Evolutionary conservation across 2,329 filamentous ascomycete species (phyloP).

Genomic region (Cladophialophora immunda): DNA sequence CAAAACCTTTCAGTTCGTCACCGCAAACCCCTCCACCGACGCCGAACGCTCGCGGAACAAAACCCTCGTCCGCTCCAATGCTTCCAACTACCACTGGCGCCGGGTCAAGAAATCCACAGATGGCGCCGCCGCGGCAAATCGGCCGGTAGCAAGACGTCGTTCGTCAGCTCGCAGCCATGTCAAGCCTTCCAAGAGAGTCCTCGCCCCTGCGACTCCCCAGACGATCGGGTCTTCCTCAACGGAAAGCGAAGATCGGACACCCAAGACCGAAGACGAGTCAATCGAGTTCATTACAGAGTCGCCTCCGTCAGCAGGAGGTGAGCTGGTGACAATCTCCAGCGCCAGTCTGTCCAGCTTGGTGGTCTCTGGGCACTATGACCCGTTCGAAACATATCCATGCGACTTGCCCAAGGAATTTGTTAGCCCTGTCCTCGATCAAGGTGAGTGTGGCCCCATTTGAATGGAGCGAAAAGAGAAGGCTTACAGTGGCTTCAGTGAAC

Average conservation of each 20-base stretch:
- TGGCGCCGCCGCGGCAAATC: conserved; percentile 14
- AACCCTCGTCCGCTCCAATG: conserved; percentile 42
- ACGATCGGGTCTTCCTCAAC: conserved; percentile 22
- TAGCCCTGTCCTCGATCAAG: conserved; percentile 31
- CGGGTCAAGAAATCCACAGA: conserved; percentile 32
- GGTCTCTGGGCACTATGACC: conserved; percentile 30
- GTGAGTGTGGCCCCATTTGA: conserved; percentile 21
- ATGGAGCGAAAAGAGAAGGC: neutral
- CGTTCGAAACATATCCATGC: conserved; percentile 33
- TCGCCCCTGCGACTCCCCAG: conserved; percentile 20
- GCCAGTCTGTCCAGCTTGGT: conserved; percentile 24
- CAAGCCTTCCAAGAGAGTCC: conserved; percentile 13
- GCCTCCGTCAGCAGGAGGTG: conserved; percentile 2
- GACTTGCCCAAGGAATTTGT: conserved; percentile 34
- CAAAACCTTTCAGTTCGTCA: conserved; percentile 38
- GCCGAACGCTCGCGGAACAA: conserved; percentile 37
- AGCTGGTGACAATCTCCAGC: conserved; percentile 4
- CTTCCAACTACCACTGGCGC: conserved; percentile 43
- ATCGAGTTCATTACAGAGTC: conserved; percentile 3
- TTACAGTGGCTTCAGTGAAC: conserved; percentile 15
- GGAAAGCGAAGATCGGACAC: conserved; percentile 24
- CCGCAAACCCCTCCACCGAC: conserved; percentile 34
- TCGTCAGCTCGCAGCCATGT: conserved; percentile 17
- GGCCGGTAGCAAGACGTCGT: conserved; percentile 17
- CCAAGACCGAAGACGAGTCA: conserved; percentile 27